These are phyloP conservation scores for Leptographium radiaticola DNA, from an alignment of 2,329 filamentous ascomycete genomes.

Conservation along the genomic window DNA sequence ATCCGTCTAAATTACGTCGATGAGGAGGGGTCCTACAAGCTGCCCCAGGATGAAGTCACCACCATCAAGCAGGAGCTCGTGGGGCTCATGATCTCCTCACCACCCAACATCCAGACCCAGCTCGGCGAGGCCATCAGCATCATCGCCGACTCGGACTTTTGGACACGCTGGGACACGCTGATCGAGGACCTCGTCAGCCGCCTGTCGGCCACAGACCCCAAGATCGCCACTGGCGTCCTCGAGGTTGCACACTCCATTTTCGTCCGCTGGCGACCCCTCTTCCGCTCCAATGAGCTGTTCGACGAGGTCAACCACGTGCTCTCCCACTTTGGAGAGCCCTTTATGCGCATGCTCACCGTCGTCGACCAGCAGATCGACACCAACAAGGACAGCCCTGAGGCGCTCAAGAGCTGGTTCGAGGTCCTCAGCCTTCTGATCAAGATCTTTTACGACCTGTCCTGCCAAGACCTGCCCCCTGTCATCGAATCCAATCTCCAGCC, in stretches of 20 bases:
- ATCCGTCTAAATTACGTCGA: slow-evolving; percentile 91
- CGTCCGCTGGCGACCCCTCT: slow-evolving; percentile 86
- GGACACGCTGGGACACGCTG: slow-evolving; percentile 89
- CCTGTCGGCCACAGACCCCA: slow-evolving; percentile 67
- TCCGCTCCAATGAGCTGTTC: slow-evolving; percentile 84
- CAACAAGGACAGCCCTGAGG: slow-evolving; percentile 62
- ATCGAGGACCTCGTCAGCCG: slow-evolving; percentile 71
- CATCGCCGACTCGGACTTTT: slow-evolving; percentile 97
- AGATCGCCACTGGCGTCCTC: slow-evolving; percentile 83
- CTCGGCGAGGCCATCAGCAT: slow-evolving; percentile 93
- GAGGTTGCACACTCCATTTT: slow-evolving; percentile 98
- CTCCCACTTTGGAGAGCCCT: slow-evolving; percentile 68
- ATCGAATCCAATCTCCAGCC: slow-evolving; percentile 79
- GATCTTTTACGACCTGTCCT: slow-evolving; percentile 93
- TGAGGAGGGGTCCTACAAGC: slow-evolving; percentile 87
- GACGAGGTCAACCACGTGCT: slow-evolving; percentile 96
- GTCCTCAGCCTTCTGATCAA: slow-evolving; percentile 82
- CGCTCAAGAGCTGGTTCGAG: slow-evolving; percentile 65
- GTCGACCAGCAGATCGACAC: slow-evolving; percentile 61
- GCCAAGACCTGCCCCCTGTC: slow-evolving; percentile 85
- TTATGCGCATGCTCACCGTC: slow-evolving; percentile 65
- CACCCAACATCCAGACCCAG: slow-evolving; percentile 77
- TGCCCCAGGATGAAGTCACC: slow-evolving; percentile 66
- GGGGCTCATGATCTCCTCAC: slow-evolving; percentile 89
- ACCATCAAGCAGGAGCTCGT: slow-evolving; percentile 94